Percentiles rank a stretch among this genome's conserved stretches.
phyloP scores from a whole-genome alignment of 2,329 filamentous ascomycete genomes.

The Sporothrix protearum region DNA sequence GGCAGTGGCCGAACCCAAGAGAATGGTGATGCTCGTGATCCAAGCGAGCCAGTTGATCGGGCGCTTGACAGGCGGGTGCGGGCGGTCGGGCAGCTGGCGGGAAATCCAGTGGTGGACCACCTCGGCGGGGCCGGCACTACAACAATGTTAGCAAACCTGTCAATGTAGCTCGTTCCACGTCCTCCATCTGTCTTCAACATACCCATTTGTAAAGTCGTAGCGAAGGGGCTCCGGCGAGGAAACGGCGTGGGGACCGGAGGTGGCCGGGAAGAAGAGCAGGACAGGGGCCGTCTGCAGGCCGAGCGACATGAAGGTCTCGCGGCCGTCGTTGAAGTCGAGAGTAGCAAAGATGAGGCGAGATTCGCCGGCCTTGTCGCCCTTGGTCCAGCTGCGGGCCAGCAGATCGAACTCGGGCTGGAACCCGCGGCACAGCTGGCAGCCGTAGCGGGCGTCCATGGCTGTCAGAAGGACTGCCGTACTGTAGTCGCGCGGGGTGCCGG shows the following conservation, averaged over 20 bases:
- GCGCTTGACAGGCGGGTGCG: constrained; percentile 72
- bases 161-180: not conserved
- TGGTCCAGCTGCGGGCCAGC: constrained; percentile 79
- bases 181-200: constrained; percentile 28
- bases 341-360: constrained; percentile 75
- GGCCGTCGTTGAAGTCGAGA: constrained; percentile 83
- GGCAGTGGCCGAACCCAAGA: constrained; percentile 67
- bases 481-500: constrained; percentile 74
- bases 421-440: constrained; percentile 80
- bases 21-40: constrained; percentile 61
- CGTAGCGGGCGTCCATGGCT: constrained; percentile 76
- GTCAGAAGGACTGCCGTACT: constrained; percentile 79
- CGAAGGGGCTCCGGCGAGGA: constrained; percentile 64
- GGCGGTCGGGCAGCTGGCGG: constrained; percentile 72
- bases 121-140: constrained; percentile 70
- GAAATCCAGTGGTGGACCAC: constrained; percentile 73
- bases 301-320: constrained; percentile 83
- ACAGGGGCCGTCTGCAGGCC: constrained; percentile 92
- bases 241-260: constrained; percentile 73
- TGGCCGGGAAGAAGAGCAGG: constrained; percentile 82
- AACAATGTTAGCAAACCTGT: not conserved
- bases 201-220: constrained; percentile 84
- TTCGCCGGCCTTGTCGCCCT: constrained; percentile 72
- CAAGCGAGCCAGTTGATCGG: constrained; percentile 85
- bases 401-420: constrained; percentile 95